Conservation (phyloP, 805 yeast genomes). For the Saitoella complicata region DNA sequence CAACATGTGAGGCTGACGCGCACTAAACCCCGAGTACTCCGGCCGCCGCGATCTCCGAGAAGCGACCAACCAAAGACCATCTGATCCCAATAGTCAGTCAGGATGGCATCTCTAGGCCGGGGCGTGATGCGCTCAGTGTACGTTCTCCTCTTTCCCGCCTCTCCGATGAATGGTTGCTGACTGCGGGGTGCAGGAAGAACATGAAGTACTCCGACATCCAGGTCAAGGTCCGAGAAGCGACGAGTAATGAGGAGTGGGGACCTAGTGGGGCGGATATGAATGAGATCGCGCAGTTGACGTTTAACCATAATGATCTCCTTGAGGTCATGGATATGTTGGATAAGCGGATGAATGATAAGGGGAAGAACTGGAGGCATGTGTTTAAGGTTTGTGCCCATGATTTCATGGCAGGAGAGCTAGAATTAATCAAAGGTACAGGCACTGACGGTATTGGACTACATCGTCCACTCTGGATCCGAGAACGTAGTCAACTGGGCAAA, state of each 20-base stretch:
- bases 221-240: constrained; percentile 78
- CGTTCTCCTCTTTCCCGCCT: too few relatives aligned
- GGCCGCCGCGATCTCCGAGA: too few relatives aligned
- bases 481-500: constrained; percentile 83
- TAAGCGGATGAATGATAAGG: constrained; percentile 82
- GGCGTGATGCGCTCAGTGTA: too few relatives aligned
- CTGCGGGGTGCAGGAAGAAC: too few relatives aligned
- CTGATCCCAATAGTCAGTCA: too few relatives aligned
- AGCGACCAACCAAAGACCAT: too few relatives aligned
- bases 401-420: background rate
- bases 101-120: too few relatives aligned
- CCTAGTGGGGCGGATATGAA: constrained; percentile 75
- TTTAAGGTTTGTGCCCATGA: constrained; percentile 34
- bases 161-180: too few relatives aligned
- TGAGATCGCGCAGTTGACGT: constrained; percentile 62
- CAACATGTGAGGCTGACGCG: too few relatives aligned
- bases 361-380: constrained; percentile 93
- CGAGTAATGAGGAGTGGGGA: constrained; percentile 72
- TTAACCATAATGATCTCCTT: constrained; percentile 53
- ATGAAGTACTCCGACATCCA: constrained; percentile 54
- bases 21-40: too few relatives aligned
- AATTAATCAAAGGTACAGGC: constrained; percentile 24
- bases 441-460: constrained; percentile 71
- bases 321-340: constrained; percentile 92
- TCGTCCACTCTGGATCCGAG: constrained; percentile 73